These are phyloP conservation scores for Solanum aculeatissimum DNA, from an alignment of 305 asterid genomes.

Conservation along the genomic window DNA sequence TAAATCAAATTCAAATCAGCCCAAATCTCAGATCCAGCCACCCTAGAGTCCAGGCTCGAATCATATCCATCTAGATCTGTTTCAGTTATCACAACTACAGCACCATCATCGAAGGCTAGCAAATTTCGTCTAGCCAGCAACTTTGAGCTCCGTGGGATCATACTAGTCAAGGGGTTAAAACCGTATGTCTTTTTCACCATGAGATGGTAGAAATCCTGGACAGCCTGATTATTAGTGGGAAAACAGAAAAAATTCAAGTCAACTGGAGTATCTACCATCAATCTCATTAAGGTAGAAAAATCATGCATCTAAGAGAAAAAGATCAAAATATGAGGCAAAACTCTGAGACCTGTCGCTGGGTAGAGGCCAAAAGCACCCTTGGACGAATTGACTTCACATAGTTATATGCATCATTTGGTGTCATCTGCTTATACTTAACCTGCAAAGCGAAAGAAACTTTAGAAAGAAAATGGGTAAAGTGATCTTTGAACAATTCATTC, in stretches of 20 bases:
- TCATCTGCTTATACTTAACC: slow-evolving; percentile 59
- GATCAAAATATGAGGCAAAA: not conserved
- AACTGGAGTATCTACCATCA: not conserved
- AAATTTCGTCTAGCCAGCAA: slow-evolving; percentile 14
- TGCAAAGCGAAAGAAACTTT: slow-evolving; percentile 2
- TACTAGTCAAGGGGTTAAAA: slow-evolving; percentile 3
- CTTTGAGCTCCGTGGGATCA: slow-evolving; percentile 9
- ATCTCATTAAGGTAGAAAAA: not conserved
- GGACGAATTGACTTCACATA: slow-evolving; percentile 65
- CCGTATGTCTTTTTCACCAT: slow-evolving; percentile 8
- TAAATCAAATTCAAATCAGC: slow-evolving; percentile 33
- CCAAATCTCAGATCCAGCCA: slow-evolving; percentile 20
- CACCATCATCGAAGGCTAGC: slow-evolving; percentile 39
- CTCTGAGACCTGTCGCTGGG: slow-evolving; percentile 42
- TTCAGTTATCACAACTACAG: slow-evolving; percentile 41
- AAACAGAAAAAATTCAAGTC: not conserved
- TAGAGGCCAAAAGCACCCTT: slow-evolving; percentile 49
- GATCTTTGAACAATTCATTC: not conserved
- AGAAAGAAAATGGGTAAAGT: not conserved
- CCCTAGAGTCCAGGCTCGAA: slow-evolving; percentile 7
- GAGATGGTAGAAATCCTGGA: slow-evolving; percentile 30
- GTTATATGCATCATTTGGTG: slow-evolving; percentile 49
- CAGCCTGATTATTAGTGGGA: slow-evolving; percentile 26
- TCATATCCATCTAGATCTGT: slow-evolving; percentile 46
- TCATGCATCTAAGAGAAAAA: not conserved